Evolutionary conservation across 768 basidiomycete genomes (phyloP), one percentile per base, ranked within the genome.

Genomic region (Lanmaoa rubissima): DNA sequence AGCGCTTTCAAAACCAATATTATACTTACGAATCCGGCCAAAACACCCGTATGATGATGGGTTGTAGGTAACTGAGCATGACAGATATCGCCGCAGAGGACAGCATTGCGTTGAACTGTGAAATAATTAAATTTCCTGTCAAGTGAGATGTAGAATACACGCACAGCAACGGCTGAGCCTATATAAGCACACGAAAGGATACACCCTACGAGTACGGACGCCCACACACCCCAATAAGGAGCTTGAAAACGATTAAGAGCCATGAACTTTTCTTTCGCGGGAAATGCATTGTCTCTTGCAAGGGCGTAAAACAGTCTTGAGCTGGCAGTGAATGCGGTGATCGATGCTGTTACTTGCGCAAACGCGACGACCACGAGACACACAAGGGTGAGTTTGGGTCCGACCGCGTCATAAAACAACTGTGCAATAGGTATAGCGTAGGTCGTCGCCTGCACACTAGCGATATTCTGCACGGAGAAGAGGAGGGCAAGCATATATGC

Each of bases 361-460:
- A 82, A 55, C 36, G 70, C 68, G 49, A 84, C 73, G 31, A 85
- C 73, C 2, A 77, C 70, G 24, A 85, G 72, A 57, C 81, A 83
- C 73, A 84, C 71, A 34, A 82, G 63, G 34, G 81, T 75, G 49
- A 83, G 68, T 48, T 65, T 65, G 53, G 64, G 63, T 19, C 82
- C 82, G 2, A 79, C 79, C 8, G 82, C 81, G 56, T 83, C 82
- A 59, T 75, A 76, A 65, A 78, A 84, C 14, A 85, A 69, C 63
- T 84, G 82, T 16, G 82, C 81, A 58, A 84, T 83, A 6, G 83
- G 83, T 51, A 85, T 79, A n/a, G 82, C 80, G 58, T 75, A 81
- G 13, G 74, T 62, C 11, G 83, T 83, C 1, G 68, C 69, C 61
- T 82, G 80, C 6, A 85, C 77, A 51, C 61, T 75, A 2, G 75